phyloP scores from a whole-genome alignment of 768 basidiomycete genomes.

The Rhodotorula taiwanensis region DNA sequence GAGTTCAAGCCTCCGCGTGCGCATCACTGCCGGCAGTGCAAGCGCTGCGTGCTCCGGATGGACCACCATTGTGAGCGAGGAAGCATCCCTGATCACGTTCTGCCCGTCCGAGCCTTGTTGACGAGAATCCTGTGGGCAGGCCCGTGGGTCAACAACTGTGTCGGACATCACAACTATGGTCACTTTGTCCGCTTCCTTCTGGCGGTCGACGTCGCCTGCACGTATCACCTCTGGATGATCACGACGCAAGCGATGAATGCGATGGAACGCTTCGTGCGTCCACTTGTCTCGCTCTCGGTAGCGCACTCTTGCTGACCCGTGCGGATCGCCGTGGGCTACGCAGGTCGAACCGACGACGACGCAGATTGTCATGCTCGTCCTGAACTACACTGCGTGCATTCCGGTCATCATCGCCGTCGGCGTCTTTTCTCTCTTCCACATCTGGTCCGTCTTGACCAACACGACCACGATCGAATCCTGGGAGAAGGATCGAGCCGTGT shows the following conservation, averaged over 20 bases:
- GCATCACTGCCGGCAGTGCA: constrained; percentile 88
- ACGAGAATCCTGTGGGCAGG: constrained; percentile 3
- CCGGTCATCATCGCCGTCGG: constrained; percentile 85
- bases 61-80: constrained; percentile 51
- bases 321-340: not conserved
- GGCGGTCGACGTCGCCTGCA: constrained; percentile 82
- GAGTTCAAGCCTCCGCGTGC: constrained; percentile 46
- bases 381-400: constrained; percentile 76
- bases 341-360: constrained; percentile 62
- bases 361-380: constrained; percentile 75
- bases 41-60: constrained; percentile 80
- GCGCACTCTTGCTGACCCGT: not conserved
- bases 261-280: constrained; percentile 11
- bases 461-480: constrained; percentile 94
- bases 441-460: constrained; percentile 67
- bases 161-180: constrained; percentile 85
- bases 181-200: constrained; percentile 75
- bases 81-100: too few relatives aligned
- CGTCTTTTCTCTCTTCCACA: constrained; percentile 84
- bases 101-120: not conserved
- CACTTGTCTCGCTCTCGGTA: not conserved
- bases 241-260: constrained; percentile 45
- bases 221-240: constrained; percentile 79
- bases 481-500: constrained; percentile 94
- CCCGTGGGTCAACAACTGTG: constrained; percentile 81